Evolutionary conservation across 805 yeast species (phyloP).

Genomic region (Ogataea paraovalis): DNA sequence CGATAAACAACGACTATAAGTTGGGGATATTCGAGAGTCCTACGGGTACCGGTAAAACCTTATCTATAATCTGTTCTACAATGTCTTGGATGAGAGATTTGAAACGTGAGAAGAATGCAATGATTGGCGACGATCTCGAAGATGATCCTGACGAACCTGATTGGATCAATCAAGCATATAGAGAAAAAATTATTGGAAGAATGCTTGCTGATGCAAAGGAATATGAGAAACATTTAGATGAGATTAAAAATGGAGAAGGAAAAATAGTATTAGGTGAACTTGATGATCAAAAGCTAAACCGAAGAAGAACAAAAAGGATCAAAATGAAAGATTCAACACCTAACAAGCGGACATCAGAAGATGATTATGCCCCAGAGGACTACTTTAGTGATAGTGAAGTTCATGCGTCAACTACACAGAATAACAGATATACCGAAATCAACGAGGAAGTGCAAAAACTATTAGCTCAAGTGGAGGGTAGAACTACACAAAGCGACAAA

Average conservation of each 20-base stretch:
- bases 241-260: slow-evolving; percentile 28
- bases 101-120: slow-evolving; percentile 35
- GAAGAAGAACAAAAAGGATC: background rate
- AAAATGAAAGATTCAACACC: background rate
- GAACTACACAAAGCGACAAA: slow-evolving; percentile 18
- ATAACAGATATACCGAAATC: slow-evolving; percentile 33
- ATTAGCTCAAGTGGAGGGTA: slow-evolving; percentile 38
- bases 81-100: slow-evolving; percentile 65
- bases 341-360: slow-evolving; percentile 1
- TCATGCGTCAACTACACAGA: slow-evolving; percentile 8
- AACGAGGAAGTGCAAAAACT: slow-evolving; percentile 46
- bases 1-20: slow-evolving; percentile 50
- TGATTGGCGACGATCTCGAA: slow-evolving; percentile 12
- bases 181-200: slow-evolving; percentile 31
- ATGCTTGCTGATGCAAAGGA: slow-evolving; percentile 29
- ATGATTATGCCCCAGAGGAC: slow-evolving; percentile 33
- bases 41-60: slow-evolving; percentile 91
- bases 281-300: slow-evolving; percentile 24
- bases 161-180: slow-evolving; percentile 32
- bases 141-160: slow-evolving; percentile 41
- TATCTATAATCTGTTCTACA: slow-evolving; percentile 79
- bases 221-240: slow-evolving; percentile 39
- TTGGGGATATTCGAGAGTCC: slow-evolving; percentile 88
- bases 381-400: slow-evolving; percentile 34
- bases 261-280: slow-evolving; percentile 18